These are phyloP conservation scores for Exophiala sp. DNA, from an alignment of 2,329 filamentous ascomycete genomes.

Conservation along the genomic window DNA sequence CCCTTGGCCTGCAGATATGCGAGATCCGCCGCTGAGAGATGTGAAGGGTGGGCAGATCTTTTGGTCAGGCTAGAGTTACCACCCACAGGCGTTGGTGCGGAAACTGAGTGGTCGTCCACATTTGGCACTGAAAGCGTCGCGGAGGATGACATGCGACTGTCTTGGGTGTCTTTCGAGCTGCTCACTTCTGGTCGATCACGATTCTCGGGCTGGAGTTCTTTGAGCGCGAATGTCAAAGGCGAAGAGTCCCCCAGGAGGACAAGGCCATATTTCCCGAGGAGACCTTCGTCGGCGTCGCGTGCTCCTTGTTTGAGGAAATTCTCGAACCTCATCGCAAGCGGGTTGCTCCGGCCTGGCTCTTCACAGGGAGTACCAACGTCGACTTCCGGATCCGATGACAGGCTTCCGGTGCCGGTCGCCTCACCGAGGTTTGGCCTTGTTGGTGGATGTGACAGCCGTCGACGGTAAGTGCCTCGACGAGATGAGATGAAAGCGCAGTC, in stretches of 20 bases:
- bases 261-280: slow-evolving; percentile 14
- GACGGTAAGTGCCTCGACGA: slow-evolving; percentile 12
- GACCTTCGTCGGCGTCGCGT: slow-evolving; percentile 6
- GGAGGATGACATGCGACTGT: neutral
- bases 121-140: too few species aligned
- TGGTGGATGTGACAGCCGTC: slow-evolving; percentile 1
- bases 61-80: too few species aligned
- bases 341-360: slow-evolving; percentile 2
- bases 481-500: slow-evolving; percentile 8
- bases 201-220: slow-evolving; percentile 9
- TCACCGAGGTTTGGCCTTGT: neutral
- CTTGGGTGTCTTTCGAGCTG: neutral
- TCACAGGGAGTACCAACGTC: neutral
- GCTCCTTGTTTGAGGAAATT: slow-evolving; percentile 12
- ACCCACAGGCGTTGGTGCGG: too few species aligned
- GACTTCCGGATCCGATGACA: too few species aligned
- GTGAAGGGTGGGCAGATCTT: slow-evolving; percentile 8
- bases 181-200: neutral
- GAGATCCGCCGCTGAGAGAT: slow-evolving; percentile 9
- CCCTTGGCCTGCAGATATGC: slow-evolving; percentile 13
- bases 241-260: slow-evolving; percentile 14
- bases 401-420: too few species aligned
- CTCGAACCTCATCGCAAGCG: slow-evolving; percentile 10
- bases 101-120: too few species aligned
- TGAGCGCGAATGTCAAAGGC: slow-evolving; percentile 15